Percentiles rank a stretch among this genome's conserved stretches.
phyloP scores from a whole-genome alignment of 78 protist species.

The Polysphondylium violaceum region DNA sequence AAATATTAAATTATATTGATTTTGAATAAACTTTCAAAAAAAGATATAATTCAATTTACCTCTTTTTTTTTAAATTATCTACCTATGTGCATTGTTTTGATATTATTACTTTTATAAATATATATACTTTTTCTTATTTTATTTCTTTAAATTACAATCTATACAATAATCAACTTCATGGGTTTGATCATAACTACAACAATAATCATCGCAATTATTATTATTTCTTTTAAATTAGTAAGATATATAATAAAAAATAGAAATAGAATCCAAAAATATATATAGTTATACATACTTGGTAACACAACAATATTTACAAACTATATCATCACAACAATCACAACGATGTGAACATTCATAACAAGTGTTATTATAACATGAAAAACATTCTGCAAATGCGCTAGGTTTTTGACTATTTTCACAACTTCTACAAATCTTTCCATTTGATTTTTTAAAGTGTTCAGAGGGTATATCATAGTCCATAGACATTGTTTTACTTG shows the following conservation, averaged over 20 bases:
- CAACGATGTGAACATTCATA: slow-evolving; percentile 15
- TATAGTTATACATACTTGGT: slow-evolving; percentile 15
- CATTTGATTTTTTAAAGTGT: not conserved
- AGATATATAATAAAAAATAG: not conserved
- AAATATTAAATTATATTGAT: not conserved
- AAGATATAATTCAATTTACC: not conserved
- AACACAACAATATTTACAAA: slow-evolving; percentile 36
- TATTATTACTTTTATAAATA: not conserved
- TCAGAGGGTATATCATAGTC: slow-evolving; percentile 11
- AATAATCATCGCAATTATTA: not conserved
- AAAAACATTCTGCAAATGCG: slow-evolving; percentile 33
- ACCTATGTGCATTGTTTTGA: no score
- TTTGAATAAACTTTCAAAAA: no score
- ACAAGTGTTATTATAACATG: slow-evolving; percentile 4
- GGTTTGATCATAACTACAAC: slow-evolving; percentile 10
- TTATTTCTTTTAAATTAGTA: not conserved
- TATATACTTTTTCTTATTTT: not conserved
- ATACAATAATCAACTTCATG: slow-evolving; percentile 31
- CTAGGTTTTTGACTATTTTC: not conserved
- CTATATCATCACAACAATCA: not conserved
- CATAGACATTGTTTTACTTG: not conserved
- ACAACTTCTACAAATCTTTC: not conserved
- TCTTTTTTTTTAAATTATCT: no score
- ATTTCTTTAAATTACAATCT: slow-evolving; percentile 24
- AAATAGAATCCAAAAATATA: no score